Percentiles rank a stretch among this genome's conserved stretches.
Conservation (phyloP, 306 rosid genomes). For the Medicago truncatula region MtrunA17r5.0-ANR NC_053044.1:38769501-38770000, state of each 20-base stretch:
- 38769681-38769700: not conserved
- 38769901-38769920: too few relatives aligned
- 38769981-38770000: too few relatives aligned
- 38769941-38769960: too few relatives aligned
- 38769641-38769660: conserved; percentile 5
- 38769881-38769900: too few relatives aligned
- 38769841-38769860: too few relatives aligned
- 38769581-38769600: not conserved
- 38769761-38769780: not conserved
- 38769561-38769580: not conserved
- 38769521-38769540: not conserved
- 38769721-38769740: not conserved
- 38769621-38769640: not conserved
- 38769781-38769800: not conserved
- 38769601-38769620: not conserved
- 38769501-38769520: not conserved
- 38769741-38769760: not conserved
- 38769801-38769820: not conserved
- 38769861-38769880: too few relatives aligned
- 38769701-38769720: not conserved
- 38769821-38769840: too few relatives aligned
- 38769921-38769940: too few relatives aligned
- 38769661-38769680: not conserved
- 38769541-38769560: not conserved
- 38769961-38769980: too few relatives aligned